Evolutionary conservation across 352 stramenopile genomes (phyloP), one percentile per base, ranked within the genome.

Genomic region (Phytophthora boehmeriae): DNA sequence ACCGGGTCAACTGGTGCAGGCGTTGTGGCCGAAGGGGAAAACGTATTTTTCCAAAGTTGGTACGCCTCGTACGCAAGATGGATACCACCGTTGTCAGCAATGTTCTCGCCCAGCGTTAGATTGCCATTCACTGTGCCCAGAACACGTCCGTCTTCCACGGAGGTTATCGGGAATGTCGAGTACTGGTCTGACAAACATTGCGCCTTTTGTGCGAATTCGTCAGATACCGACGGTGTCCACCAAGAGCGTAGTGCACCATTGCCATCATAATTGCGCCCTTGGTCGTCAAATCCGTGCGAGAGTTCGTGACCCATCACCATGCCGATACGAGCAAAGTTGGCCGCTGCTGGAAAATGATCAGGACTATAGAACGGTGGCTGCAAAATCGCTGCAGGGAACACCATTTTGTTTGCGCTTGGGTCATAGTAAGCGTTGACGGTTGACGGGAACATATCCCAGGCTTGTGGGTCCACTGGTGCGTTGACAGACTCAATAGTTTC

Each of bases 271-370:
- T 98, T 95, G 22, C 88, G 75, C 51, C 92, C 93, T 68, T 97
- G 88, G 57, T 98, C 90, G 63, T 98, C 94, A 68, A 97, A 98
- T 16, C 91, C 94, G 61, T 98, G 92, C 10, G 91, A 97, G 60
- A 98, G 90, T 72, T 98, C 94, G 64, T 98, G 94, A 2, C 90
- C 92, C 66, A 98, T 96, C 11, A 98, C 86, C 63, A 94, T 93
- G 1, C 92, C 90, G 49, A 98, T 98, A 8, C 85, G 83, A 41
- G 88, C 94, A 66, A 94, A 98, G 62, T 98, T 98, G 8, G 94
- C 87, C n/a, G 89, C 90, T 0, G 71, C 63, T 9, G 92, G 86
- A 61, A 93, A 94, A 5, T 83, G 59, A 27, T 95, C 74, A 16
- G 78, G 77, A 53, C 93, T 83, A 67, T 88, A 88, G 47, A 88